Evolutionary conservation across 2,329 filamentous ascomycete species (phyloP), one percentile per base, ranked within the genome.

Genomic region (Trichophyton rubrum): DNA sequence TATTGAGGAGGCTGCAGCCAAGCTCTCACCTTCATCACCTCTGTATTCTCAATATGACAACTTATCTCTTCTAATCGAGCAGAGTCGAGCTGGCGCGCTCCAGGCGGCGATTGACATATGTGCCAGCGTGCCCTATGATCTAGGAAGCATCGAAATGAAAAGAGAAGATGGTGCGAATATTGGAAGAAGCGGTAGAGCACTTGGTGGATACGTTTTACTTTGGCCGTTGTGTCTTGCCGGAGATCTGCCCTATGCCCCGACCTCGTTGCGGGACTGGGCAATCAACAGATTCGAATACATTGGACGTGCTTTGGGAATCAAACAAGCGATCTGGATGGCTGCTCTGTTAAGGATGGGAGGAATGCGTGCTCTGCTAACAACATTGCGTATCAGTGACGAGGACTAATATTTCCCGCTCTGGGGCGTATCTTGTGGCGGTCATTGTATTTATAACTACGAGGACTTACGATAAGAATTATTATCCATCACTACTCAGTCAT

Each of bases 151-250:
- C 24, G 2, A 67, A 66, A 11, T 65, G 66, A 20, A 63, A 63
- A 40, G 58, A 63, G 20, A 40, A 61, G 13, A 56, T 45, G 5
- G 62, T 58, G 6, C 62, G 60, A 30, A 56, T 17, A 43, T 45
- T 60, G 27, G 60, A 47, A 40, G 47, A 67, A 2, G 64, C 67
- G 66, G 71, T 33, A 68, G 67, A 60, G 69, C 69, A 17, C 60
- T 72, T 17, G 69, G 72, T 11, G 71, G 71, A 0, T 64, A 72
- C 17, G 63, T 71, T 22, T 64, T 74, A 7, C 67, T 75, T 4
- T 76, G 72, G 70, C 73, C 73, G 9, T 60, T 76, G 6, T 73
- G 70, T 27, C 59, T 75, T 5, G 72, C 71, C 1, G 73, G 68
- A 0, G 67, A 69, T 20, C 69, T 71, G 4, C 69, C 75, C 58